phyloP scores from a whole-genome alignment of 257 asterid genomes.

The Craterostigma plantagineum region DNA sequence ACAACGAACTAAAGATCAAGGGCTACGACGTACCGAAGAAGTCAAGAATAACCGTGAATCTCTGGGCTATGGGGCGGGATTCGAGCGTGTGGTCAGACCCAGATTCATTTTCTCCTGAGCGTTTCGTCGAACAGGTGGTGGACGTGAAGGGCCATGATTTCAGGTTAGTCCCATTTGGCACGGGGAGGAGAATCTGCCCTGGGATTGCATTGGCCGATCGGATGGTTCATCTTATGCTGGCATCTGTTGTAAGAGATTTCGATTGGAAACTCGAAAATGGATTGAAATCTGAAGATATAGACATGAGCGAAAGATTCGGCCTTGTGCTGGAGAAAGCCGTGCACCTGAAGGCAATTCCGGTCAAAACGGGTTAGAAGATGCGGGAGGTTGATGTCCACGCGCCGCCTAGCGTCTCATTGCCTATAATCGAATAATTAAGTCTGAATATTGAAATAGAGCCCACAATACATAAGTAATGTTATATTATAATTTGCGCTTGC shows the following conservation, averaged over 20 bases:
- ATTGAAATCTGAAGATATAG: conserved; percentile 5
- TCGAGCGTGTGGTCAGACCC: conserved; percentile 10
- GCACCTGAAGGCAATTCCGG: conserved; percentile 12
- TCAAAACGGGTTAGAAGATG: no score
- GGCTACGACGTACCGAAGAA: conserved; percentile 8
- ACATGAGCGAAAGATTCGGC: conserved; percentile 12
- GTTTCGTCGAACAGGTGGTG: conserved; percentile 7
- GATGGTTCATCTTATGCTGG: conserved; percentile 14
- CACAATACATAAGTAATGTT: no score
- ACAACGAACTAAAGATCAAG: conserved; percentile 4
- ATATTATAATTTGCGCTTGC: no score
- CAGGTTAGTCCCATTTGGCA: conserved; percentile 11
- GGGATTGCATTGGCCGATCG: conserved; percentile 14
- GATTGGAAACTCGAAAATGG: conserved; percentile 14
- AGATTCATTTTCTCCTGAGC: conserved; percentile 9
- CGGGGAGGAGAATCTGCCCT: conserved; percentile 11
- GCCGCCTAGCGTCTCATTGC: no score
- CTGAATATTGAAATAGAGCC: no score
- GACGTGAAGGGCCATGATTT: conserved; percentile 11
- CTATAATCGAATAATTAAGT: no score
- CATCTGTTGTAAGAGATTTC: conserved; percentile 8
- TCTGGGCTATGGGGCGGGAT: conserved; percentile 16
- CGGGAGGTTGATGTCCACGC: no score
- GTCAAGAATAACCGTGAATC: conserved; percentile 5
- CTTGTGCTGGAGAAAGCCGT: conserved; percentile 10